These are phyloP conservation scores for Tolypocladium guangdongense DNA, from an alignment of 2,329 filamentous ascomycete species.

Conservation along the genomic window DNA sequence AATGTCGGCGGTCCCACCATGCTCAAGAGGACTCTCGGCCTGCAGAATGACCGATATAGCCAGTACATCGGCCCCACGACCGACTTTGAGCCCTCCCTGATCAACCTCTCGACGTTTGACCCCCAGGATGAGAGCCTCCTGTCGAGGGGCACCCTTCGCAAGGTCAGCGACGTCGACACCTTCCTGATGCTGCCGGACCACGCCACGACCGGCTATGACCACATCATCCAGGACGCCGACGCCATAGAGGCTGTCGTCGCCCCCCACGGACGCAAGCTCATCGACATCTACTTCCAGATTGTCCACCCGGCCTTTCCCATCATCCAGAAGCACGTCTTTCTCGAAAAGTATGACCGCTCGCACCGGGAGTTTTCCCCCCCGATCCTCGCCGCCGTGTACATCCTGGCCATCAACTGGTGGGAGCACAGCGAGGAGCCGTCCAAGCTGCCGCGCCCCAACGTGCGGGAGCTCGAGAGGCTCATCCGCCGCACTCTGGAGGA, in stretches of 20 bases:
- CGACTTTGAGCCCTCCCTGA: slow-evolving; percentile 73
- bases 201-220: slow-evolving; percentile 60
- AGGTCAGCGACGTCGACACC: slow-evolving; percentile 66
- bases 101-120: slow-evolving; percentile 71
- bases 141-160: slow-evolving; percentile 56
- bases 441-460: slow-evolving; percentile 55
- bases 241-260: slow-evolving; percentile 67
- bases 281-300: slow-evolving; percentile 72
- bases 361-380: slow-evolving; percentile 66
- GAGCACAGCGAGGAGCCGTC: slow-evolving; percentile 59
- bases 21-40: slow-evolving; percentile 59
- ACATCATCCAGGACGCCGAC: slow-evolving; percentile 55
- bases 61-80: slow-evolving; percentile 77
- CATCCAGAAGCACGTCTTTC: slow-evolving; percentile 68
- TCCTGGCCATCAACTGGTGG: slow-evolving; percentile 84
- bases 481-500: slow-evolving; percentile 63
- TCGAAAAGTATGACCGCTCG: slow-evolving; percentile 65
- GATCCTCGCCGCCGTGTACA: slow-evolving; percentile 69
- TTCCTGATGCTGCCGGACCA: slow-evolving; percentile 72
- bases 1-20: slow-evolving; percentile 56
- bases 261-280: slow-evolving; percentile 63
- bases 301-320: slow-evolving; percentile 77
- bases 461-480: slow-evolving; percentile 61
- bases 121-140: slow-evolving; percentile 70
- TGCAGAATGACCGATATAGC: slow-evolving; percentile 69